phyloP scores from a whole-genome alignment of 148 eudicot genomes.

The Pouteria glomerata region DNA sequence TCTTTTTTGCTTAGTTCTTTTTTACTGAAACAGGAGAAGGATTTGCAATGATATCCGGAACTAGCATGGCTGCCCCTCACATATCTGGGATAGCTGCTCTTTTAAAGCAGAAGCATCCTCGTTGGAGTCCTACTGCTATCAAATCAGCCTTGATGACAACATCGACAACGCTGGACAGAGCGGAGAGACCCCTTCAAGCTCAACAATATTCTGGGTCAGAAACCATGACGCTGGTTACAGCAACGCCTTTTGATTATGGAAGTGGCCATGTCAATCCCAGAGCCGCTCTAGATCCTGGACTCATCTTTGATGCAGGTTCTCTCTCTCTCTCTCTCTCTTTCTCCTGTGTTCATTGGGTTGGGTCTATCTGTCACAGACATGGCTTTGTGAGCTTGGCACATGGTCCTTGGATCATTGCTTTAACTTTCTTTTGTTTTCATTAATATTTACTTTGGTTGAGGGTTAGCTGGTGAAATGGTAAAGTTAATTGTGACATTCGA shows the following conservation, averaged over 20 bases:
- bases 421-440: too few relatives aligned
- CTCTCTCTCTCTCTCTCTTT: constrained; percentile 1
- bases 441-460: too few relatives aligned
- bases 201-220: constrained; percentile 83
- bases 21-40: constrained; percentile 66
- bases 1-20: background rate
- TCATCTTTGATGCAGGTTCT: constrained; percentile 87
- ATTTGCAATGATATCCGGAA: constrained; percentile 96
- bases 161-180: constrained; percentile 59
- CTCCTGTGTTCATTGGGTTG: background rate
- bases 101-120: constrained; percentile 87
- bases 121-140: constrained; percentile 98
- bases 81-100: constrained; percentile 97
- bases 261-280: constrained; percentile 91
- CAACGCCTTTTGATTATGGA: constrained; percentile 97
- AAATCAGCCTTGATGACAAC: constrained; percentile 98
- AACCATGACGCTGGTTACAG: constrained; percentile 52
- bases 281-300: constrained; percentile 96
- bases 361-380: background rate
- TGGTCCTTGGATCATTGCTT: background rate
- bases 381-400: background rate
- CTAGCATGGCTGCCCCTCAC: constrained; percentile 99
- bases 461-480: too few relatives aligned
- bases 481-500: too few relatives aligned
- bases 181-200: constrained; percentile 74